Evolutionary conservation across 78 protist species (phyloP).

Genomic region (Dictyostelium capitatum): DNA sequence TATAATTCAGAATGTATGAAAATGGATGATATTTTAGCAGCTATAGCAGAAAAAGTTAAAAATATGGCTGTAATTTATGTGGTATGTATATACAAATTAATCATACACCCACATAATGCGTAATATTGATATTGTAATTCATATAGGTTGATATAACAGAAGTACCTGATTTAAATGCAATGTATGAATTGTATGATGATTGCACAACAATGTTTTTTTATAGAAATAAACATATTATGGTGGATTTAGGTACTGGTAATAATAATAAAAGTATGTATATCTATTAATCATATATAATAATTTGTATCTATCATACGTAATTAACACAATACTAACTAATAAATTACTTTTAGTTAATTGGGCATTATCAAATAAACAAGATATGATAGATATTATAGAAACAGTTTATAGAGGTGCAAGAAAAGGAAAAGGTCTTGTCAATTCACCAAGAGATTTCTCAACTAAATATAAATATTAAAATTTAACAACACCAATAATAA

Average conservation of each 20-base stretch:
- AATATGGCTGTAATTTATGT: conserved; percentile 93
- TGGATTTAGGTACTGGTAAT: conserved; percentile 99
- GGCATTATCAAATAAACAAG: conserved; percentile 94
- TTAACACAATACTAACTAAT: neutral
- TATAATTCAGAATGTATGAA: conserved; percentile 95
- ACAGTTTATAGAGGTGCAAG: conserved; percentile 97
- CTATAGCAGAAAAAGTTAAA: conserved; percentile 83
- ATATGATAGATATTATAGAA: conserved; percentile 95
- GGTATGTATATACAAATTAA: conserved; percentile 21
- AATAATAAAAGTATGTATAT: conserved; percentile 97
- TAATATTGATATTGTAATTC: neutral
- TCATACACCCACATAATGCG: neutral
- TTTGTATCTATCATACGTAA: neutral
- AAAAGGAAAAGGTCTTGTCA: conserved; percentile 96
- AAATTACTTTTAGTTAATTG: conserved; percentile 92
- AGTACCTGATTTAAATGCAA: conserved; percentile 99
- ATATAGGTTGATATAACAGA: conserved; percentile 94
- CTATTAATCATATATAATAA: no score
- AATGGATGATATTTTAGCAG: conserved; percentile 84
- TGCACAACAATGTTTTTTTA: conserved; percentile 99
- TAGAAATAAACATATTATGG: conserved; percentile 97
- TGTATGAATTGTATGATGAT: conserved; percentile 99
- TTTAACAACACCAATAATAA: neutral
- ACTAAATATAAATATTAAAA: conserved; percentile 93
- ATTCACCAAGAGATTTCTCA: conserved; percentile 97